These are phyloP conservation scores for Cryptosporidium canis DNA, from an alignment of 169 alveolate species.

Conservation along the genomic window DNA sequence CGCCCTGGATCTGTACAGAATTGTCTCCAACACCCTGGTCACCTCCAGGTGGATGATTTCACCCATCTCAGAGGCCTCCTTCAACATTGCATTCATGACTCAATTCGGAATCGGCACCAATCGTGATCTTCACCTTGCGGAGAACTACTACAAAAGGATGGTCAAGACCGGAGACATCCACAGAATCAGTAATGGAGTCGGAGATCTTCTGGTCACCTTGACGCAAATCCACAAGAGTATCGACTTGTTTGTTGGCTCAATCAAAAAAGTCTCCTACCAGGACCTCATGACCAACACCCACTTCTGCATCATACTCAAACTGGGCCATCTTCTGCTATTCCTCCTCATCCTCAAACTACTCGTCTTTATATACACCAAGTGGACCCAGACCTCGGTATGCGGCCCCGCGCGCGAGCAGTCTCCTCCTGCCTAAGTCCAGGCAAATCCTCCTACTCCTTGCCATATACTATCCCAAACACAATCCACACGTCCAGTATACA, in stretches of 20 bases:
- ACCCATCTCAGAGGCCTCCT: conserved; percentile 48
- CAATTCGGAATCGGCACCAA: conserved; percentile 57
- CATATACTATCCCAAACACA: too few relatives aligned
- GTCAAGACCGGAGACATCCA: conserved; percentile 12
- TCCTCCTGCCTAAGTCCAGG: not conserved
- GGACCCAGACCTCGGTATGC: not conserved
- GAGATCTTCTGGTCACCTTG: not conserved
- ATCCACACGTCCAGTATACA: too few relatives aligned
- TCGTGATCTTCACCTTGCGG: conserved; percentile 37
- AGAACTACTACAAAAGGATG: conserved; percentile 29
- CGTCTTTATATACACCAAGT: not conserved
- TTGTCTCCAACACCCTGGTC: not conserved
- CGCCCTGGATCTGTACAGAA: conserved; percentile 12
- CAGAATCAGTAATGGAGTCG: conserved; percentile 31
- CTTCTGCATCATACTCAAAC: not conserved
- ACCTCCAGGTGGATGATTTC: conserved; percentile 62
- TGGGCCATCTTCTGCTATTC: conserved; percentile 12
- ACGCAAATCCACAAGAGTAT: not conserved
- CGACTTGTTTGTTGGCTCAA: not conserved
- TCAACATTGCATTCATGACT: conserved; percentile 44
- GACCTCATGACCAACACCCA: not conserved
- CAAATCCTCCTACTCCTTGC: not conserved
- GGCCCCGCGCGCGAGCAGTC: too few relatives aligned
- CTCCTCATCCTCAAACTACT: conserved; percentile 2
- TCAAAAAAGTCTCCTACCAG: not conserved